phyloP scores from a whole-genome alignment of 306 rosid species.

The Datisca glomerata region DNA sequence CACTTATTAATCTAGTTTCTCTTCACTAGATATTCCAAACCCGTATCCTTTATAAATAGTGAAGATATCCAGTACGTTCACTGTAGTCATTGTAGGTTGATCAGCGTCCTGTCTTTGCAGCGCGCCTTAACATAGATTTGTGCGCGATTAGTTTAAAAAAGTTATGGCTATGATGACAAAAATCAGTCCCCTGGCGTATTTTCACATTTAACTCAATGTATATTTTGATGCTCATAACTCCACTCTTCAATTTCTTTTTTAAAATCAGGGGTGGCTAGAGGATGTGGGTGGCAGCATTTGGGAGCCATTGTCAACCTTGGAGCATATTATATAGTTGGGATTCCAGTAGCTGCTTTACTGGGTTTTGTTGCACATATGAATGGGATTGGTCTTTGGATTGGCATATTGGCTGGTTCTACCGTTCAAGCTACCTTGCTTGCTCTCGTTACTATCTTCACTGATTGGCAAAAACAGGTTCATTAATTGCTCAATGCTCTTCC shows the following conservation, averaged over 20 bases:
- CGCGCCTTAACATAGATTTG: no score
- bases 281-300: constrained; percentile 70
- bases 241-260: no score
- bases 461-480: constrained; percentile 56
- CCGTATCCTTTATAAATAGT: neutral
- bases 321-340: constrained; percentile 60
- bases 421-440: constrained; percentile 33
- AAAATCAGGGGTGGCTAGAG: constrained; percentile 56
- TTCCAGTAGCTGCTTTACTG: constrained; percentile 44
- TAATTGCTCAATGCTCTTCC: neutral
- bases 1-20: neutral
- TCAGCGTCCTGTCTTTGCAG: no score
- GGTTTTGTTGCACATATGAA: constrained; percentile 31
- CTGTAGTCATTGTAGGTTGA: no score
- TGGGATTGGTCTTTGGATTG: constrained; percentile 73
- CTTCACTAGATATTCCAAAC: neutral
- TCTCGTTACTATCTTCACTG: constrained; percentile 32
- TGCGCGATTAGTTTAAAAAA: no score
- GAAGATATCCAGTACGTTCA: no score
- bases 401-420: constrained; percentile 41
- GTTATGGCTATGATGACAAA: no score
- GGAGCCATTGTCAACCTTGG: constrained; percentile 64
- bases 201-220: no score
- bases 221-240: no score
- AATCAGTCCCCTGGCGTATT: no score